These are phyloP conservation scores for Lipomyces yamanashiensis DNA, from an alignment of 805 yeast genomes.

Conservation along the genomic window DNA sequence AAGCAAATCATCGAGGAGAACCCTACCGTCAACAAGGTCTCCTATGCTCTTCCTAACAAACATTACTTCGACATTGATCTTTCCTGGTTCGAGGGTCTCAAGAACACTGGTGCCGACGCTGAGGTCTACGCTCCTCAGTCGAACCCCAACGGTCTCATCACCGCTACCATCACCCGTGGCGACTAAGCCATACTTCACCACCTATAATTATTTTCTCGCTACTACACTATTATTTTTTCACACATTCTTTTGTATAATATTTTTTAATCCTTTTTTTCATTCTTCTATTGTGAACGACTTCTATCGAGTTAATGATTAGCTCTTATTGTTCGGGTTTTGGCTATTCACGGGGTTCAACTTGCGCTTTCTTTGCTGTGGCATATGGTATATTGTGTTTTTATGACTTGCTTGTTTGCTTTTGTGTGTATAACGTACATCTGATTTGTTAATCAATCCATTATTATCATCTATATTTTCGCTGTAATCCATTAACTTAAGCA, in stretches of 20 bases:
- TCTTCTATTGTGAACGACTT: too few relatives aligned
- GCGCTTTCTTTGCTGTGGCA: not conserved
- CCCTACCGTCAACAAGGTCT: constrained; percentile 63
- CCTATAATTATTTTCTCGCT: not conserved
- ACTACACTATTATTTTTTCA: not conserved
- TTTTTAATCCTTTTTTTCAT: not conserved
- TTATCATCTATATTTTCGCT: too few relatives aligned
- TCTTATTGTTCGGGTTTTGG: too few relatives aligned
- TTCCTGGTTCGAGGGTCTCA: constrained; percentile 78
- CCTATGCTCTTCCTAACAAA: constrained; percentile 85
- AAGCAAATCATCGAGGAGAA: constrained; percentile 66
- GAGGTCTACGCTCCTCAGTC: constrained; percentile 85
- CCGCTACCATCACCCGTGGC: constrained; percentile 78
- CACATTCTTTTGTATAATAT: constrained; percentile 2
- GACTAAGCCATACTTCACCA: constrained; percentile 40
- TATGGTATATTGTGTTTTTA: not conserved
- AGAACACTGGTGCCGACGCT: constrained; percentile 62
- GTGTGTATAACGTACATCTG: not conserved
- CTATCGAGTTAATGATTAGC: too few relatives aligned
- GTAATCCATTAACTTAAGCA: too few relatives aligned
- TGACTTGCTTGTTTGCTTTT: not conserved
- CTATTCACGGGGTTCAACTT: not conserved
- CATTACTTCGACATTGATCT: constrained; percentile 84
- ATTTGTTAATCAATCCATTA: too few relatives aligned
- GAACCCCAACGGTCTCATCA: constrained; percentile 91